Evolutionary conservation across 176 grass and related monocot species (phyloP), one percentile per base, ranked within the genome.

Genomic region (Saccharum spontaneum): DNA sequence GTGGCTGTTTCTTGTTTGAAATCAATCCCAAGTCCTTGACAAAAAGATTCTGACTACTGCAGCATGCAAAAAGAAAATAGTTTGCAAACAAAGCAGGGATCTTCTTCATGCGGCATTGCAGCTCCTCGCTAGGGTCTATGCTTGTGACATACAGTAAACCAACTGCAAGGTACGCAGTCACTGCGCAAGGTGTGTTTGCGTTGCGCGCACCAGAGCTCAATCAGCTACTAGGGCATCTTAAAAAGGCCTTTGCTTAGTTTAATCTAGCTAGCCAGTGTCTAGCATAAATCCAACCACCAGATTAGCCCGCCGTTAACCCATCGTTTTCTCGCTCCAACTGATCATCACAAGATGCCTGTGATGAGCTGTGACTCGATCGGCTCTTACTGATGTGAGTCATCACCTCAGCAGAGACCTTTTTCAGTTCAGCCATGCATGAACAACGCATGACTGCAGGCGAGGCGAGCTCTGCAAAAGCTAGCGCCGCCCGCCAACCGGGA

Each of bases 261-360:
- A 75, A 30, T 49, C 57, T 60, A 36, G 28, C 28, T 22, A 61
- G 3, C 70, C 8, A 23, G 3, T 28, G 26, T 14, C 18, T 23
- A 41, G 18, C 22, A 59, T 59, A 23, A 59, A 59, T 12, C 40
- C 20, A 82, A 44, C 80, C 4, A 52, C 45, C 48, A 41, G 75
- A 70, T 44, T 59, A 70, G 52, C 8, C 15, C 73, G 11, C 73
- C 82, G 82, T 69, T 69, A 77, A 77, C 62, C 61, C 73, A 43
- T 84, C 45, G 10, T 67, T 84, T 38, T 77, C 46, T 78, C 14
- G 23, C 7, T 30, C 41, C 23, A 16, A 14, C 41, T 15, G 16
- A n/a, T 9, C 44, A 85, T 46, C 45, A 85, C 73, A 20, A 34
- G 83, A 85, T 59, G 73, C 83, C 11, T 59, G 23, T 14, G 15